Conservation (phyloP, 140 eudicot species). For the Flaveria floridana region DNA sequence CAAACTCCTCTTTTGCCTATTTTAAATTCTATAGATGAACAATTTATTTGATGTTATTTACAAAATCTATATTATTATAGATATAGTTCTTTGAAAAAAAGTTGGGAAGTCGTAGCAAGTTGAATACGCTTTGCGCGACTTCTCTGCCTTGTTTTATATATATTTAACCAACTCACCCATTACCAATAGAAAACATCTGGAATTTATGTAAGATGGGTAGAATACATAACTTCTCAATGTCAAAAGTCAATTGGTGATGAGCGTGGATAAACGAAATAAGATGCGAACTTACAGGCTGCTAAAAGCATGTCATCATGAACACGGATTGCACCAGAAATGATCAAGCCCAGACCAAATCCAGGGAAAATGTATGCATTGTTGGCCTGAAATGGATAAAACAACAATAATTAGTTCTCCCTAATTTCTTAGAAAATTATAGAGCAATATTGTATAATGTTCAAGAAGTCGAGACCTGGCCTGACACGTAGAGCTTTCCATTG, state of each 20-base stretch:
- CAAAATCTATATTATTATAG: not conserved
- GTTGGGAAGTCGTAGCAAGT: not conserved
- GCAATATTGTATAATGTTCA: not conserved
- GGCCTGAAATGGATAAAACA: constrained; percentile 43
- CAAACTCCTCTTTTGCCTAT: not conserved
- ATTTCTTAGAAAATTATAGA: not conserved
- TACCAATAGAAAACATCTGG: not conserved
- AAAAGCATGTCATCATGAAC: constrained; percentile 95
- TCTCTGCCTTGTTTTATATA: not conserved
- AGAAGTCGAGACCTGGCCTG: constrained; percentile 70
- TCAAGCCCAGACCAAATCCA: constrained; percentile 76
- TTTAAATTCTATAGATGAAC: not conserved
- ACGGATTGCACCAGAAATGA: constrained; percentile 92
- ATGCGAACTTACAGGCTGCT: constrained; percentile 72
- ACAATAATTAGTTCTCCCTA: constrained; percentile 21
- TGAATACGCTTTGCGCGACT: not conserved
- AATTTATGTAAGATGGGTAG: not conserved
- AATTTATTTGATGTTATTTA: not conserved
- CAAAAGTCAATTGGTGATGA: not conserved
- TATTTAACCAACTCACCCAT: not conserved
- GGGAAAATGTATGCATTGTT: constrained; percentile 89
- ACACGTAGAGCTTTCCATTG: constrained; percentile 54
- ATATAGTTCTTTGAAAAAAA: not conserved
- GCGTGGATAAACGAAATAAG: not conserved
- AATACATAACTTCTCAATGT: not conserved